Conservation (phyloP, 2,329 filamentous ascomycete genomes). For the Elsinoe arachidis region DNA sequence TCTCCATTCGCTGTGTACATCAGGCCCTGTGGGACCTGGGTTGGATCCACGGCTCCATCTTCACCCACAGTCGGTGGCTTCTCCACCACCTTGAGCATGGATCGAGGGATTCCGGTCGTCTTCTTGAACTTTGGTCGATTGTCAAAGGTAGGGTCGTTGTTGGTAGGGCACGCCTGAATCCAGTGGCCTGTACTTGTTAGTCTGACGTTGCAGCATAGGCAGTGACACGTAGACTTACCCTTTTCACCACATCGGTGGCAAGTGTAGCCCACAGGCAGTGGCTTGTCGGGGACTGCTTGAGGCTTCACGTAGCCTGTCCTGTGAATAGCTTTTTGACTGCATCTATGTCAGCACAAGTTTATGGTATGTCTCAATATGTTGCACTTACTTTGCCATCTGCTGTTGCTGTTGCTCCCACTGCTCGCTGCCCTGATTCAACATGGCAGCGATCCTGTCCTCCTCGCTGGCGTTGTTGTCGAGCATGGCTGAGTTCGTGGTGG, state of each 20-base stretch:
- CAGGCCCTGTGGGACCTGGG: constrained; percentile 75
- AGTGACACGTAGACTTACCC: constrained; percentile 37
- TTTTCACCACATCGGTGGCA: constrained; percentile 96
- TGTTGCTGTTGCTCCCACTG: constrained; percentile 92
- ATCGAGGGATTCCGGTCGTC: constrained; percentile 92
- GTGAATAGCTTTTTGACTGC: constrained; percentile 37
- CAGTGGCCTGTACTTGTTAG: constrained; percentile 60
- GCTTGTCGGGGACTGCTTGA: constrained; percentile 77
- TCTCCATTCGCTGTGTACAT: constrained; percentile 98
- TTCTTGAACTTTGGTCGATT: constrained; percentile 88
- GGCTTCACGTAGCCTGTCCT: constrained; percentile 46
- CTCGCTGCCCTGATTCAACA: constrained; percentile 81
- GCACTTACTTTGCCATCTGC: constrained; percentile 69
- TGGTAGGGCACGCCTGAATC: constrained; percentile 98
- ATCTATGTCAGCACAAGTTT: constrained; percentile 14
- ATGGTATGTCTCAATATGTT: constrained; percentile 14
- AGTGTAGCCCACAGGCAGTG: constrained; percentile 86
- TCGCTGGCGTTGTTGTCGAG: constrained; percentile 79
- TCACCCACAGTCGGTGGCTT: constrained; percentile 70
- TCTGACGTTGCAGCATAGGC: background rate
- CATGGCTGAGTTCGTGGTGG: constrained; percentile 49
- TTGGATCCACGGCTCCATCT: constrained; percentile 67
- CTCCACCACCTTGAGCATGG: constrained; percentile 90
- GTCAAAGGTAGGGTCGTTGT: constrained; percentile 93
- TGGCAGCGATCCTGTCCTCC: constrained; percentile 85